Evolutionary conservation across 2,329 filamentous ascomycete genomes (phyloP).

Genomic region (Leptoxyphium fumago): DNA sequence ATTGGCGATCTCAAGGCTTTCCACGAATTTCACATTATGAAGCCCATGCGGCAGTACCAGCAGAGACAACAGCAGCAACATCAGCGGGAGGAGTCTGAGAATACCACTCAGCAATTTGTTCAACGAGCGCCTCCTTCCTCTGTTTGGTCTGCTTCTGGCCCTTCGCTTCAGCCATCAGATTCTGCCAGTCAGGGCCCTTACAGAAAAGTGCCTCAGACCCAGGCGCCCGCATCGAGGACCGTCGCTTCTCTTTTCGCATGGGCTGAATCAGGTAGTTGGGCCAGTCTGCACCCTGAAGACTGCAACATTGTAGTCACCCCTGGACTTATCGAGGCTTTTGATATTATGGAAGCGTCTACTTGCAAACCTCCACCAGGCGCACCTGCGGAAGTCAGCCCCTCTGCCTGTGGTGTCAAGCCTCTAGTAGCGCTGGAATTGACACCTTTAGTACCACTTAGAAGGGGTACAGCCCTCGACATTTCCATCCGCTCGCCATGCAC

Average conservation of each 20-base stretch:
- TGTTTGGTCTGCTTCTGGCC: constrained; percentile 24
- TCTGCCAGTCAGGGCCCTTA: constrained; percentile 67
- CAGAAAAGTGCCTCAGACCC: constrained; percentile 33
- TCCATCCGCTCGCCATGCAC: constrained; percentile 82
- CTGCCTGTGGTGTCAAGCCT: constrained; percentile 28
- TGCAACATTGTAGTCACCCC: constrained; percentile 49
- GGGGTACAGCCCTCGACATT: constrained; percentile 84
- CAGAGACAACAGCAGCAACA: background rate
- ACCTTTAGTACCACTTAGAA: constrained; percentile 74
- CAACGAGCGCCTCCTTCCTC: constrained; percentile 8
- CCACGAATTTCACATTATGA: constrained; percentile 12
- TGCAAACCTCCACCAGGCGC: constrained; percentile 16
- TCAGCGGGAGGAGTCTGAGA: constrained; percentile 19
- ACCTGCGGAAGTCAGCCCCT: constrained; percentile 24
- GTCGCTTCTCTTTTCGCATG: constrained; percentile 49
- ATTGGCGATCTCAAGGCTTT: constrained; percentile 22
- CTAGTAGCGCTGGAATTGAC: constrained; percentile 70
- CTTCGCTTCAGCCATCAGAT: constrained; percentile 61
- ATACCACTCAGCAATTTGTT: constrained; percentile 8
- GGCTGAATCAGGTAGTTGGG: constrained; percentile 49
- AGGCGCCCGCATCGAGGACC: constrained; percentile 37
- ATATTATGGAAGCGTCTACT: constrained; percentile 35
- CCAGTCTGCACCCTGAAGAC: constrained; percentile 45
- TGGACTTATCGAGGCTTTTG: constrained; percentile 49
- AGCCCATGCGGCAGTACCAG: constrained; percentile 17